Evolutionary conservation across 768 basidiomycete genomes (phyloP).

Genomic region (Suillus discolor): DNA sequence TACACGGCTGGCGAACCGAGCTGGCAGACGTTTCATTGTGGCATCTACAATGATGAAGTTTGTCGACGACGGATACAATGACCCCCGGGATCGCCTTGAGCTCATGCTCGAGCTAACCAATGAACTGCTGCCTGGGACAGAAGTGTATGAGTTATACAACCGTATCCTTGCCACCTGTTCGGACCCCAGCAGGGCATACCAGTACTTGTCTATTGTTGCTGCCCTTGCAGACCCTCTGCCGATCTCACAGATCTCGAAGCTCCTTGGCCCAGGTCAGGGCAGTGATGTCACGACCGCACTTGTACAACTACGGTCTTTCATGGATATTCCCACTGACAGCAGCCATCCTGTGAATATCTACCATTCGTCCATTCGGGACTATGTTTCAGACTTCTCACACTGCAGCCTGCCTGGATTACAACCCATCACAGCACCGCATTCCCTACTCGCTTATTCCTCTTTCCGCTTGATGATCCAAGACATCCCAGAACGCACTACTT

Average conservation of each 20-base stretch:
- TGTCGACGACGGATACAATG: neutral
- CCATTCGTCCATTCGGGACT: neutral
- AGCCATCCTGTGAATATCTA: neutral
- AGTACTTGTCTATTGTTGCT: neutral
- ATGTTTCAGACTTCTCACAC: neutral
- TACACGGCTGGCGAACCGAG: neutral
- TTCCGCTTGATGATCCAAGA: neutral
- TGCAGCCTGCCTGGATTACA: neutral
- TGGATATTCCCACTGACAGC: neutral
- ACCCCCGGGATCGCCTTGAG: neutral
- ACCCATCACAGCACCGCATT: neutral
- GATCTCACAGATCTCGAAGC: neutral
- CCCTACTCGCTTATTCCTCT: neutral
- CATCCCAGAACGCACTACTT: neutral
- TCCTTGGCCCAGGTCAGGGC: neutral
- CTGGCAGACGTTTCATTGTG: neutral
- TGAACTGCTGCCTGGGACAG: neutral
- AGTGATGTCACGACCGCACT: neutral
- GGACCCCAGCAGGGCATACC: neutral
- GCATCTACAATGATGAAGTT: neutral
- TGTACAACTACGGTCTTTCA: neutral
- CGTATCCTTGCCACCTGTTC: neutral
- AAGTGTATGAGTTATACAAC: neutral
- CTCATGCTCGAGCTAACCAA: neutral
- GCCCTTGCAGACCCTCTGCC: neutral